Evolutionary conservation across 805 yeast genomes (phyloP), one percentile per base, ranked within the genome.

Genomic region (Jamesozyma rosinii): DNA sequence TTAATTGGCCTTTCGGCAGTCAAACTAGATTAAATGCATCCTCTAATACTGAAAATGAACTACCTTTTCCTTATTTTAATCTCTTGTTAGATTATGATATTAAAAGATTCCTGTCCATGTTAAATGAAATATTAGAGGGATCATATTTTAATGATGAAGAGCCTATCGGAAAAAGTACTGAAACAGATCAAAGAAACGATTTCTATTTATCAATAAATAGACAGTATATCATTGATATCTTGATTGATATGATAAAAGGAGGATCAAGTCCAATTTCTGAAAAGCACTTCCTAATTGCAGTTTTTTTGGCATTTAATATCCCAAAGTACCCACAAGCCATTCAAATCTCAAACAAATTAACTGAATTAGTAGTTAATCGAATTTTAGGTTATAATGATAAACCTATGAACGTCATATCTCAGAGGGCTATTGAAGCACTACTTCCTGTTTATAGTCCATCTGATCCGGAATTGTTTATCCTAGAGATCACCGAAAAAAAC

Each of bases 121-220:
- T 92, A 45, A 82, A 87, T 59, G 95, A 84, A 58, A 82, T 83
- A 8, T 80, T 90, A 55, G 97, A 90, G 57, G 95, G 87, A 57
- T 65, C 83, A 0, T 68, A 75, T 35, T 60, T 90, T 44, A 86
- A 88, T 58, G 87, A 79, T 18, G 79, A 76, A 3, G 45, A 44
- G 8, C 41, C 30, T n/a, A 39, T 67, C 24, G 57, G 63, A 27
- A 57, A 64, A 3, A 54, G 55, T 14, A 17, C 3, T 29, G 43
- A 43, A 29, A 42, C 44, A 35, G 26, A 34, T 9, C 14, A 17
- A 65, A 44, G 69, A 15, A 8, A 38, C 3, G 15, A 34, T 5
- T 26, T 20, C 26, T n/a, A 27, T 4, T n/a, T 45, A 15, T 27
- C 37, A 15, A 24, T 83, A 4, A 82, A 70, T 47, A 68, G 97